Base-by-base conservation (phyloP, 306 rosid genomes). In the Prunus mira region DNA sequence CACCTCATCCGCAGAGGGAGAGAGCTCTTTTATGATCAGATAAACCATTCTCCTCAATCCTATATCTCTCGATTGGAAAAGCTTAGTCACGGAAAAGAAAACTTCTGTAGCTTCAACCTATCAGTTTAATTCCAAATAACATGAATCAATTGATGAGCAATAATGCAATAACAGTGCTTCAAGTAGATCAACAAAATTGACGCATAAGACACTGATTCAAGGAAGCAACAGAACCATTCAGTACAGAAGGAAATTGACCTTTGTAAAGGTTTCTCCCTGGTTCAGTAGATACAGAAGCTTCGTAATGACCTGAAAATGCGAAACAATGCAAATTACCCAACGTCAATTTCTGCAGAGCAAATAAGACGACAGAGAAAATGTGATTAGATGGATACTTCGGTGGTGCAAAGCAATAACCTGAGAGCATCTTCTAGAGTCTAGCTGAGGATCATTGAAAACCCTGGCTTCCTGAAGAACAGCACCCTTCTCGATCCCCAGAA, bases 1-100 rank as follows among this genome's bases (percentile, higher is more conserved):
- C 82, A 91, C 99, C 98, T 95, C 99, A 34, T 95, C 99, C 3
- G 99, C 92, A 66, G 93, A 95, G 54, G 99, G 99, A 20, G 98
- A 95, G 52, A 95, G 86, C 82, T 95, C 98, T 87, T 95, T 95
- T 87, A 92, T 95, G 24, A 92, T 91, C 71, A 95, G 80, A 88
- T 95, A 95, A 81, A 95, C 99, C 99, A 95, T 95, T 85, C 99
- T 95, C 86, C 99, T 92, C 71, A 95, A 83, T 68, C 99, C 98
- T 71, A 92, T 86, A 89, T 95, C 99, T 79, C 91, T 88, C 52
- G 98, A 88, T 80, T 92, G 99, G 86, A 95, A 95, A 75, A 95
- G 97, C 84, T 95, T 95, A 46, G 99, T 95, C 75, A 95, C 98
- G 17, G 99, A 61, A 87, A 95, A 95, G 90, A 95, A 95, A 76